Percentiles rank a stretch among this genome's conserved stretches.
Conservation (phyloP, 371 early-diverging fungal species). For the Mortierella sp. region DNA sequence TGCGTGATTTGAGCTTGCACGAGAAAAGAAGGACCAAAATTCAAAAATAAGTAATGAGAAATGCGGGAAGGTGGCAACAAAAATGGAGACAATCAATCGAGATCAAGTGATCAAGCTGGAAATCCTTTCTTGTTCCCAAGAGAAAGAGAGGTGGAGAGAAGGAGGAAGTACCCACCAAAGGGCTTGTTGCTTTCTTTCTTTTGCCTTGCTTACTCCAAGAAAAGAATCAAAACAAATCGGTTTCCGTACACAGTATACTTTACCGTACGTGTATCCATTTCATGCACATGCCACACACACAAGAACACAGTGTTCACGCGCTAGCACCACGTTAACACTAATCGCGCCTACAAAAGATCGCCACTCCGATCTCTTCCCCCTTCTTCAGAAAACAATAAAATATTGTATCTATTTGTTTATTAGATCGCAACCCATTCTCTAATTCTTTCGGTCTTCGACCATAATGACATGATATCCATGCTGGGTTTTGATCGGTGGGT, state of each 20-base stretch:
- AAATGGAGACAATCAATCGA: too few relatives aligned
- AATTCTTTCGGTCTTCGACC: constrained; percentile 77
- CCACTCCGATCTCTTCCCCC: too few relatives aligned
- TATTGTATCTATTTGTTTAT: not conserved
- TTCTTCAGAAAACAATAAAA: not conserved
- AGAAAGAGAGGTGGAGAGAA: not conserved
- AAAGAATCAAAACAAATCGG: constrained; percentile 1
- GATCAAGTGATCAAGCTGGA: not conserved
- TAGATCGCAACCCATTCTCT: not conserved
- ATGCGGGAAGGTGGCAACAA: too few relatives aligned
- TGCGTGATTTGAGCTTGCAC: not conserved
- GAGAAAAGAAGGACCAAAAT: too few relatives aligned
- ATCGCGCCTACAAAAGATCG: too few relatives aligned
- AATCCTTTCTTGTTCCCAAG: constrained; percentile 6
- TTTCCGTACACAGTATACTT: constrained; percentile 11
- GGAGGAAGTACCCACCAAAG: not conserved
- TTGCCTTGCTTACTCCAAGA: not conserved
- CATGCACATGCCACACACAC: not conserved
- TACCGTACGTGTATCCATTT: not conserved
- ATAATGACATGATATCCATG: constrained; percentile 88
- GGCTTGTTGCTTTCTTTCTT: constrained; percentile 7
- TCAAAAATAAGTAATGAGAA: too few relatives aligned
- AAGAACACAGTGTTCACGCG: too few relatives aligned
- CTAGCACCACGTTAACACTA: too few relatives aligned
- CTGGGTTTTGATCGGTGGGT: constrained; percentile 79